Base-by-base conservation (phyloP, 164 flowering plant genomes). In the grape (Vitis vinifera) region DNA sequence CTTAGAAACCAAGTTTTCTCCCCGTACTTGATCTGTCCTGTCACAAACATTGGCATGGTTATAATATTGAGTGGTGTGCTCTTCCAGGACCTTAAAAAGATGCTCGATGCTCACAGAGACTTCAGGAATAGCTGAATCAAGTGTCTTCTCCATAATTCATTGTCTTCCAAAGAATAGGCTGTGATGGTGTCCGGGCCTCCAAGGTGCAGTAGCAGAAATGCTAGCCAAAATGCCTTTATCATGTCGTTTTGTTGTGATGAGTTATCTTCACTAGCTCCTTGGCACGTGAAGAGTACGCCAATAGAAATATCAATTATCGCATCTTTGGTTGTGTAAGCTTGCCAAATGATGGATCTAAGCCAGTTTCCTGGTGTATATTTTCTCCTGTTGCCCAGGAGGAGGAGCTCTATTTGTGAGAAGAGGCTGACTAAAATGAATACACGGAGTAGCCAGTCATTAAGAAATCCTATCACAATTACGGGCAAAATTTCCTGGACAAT, bases 281-380 rank as follows among this genome's bases (percentile, higher is more conserved):
- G 23, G 11, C 19, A 19, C 19, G 17, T 47, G 44, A 56, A 65
- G 47, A 75, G 62, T 0, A 65, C 17, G 1, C 74, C 74, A 9
- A 81, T 79, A 15, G 81, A 72, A 6, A 81, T 51, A 8, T 70
- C 70, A 15, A 84, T 80, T 0, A 77, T 65, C 67, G 65, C 67
- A n/a, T 83, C 84, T 0, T 83, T 83, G 19, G 65, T n/a, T 29
- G 79, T 50, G 67, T 81, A 84, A 15, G 80, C 72, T 19, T 55
- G 48, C 84, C 87, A 81, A 4, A 84, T 55, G 2, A 51, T n/a
- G 44, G 70, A 3, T 51, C 65, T 64, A 8, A 81, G 11, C 72
- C 55, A 51, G 5, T 11, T 61, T 13, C 30, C 37, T 2, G 63
- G 3, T 3, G 9, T 74, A 16, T 37, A 51, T 60, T 70, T 81